Evolutionary conservation across 2,329 filamentous ascomycete species (phyloP), one percentile per base, ranked within the genome.

Genomic region (Fusarium cicatricum): DNA sequence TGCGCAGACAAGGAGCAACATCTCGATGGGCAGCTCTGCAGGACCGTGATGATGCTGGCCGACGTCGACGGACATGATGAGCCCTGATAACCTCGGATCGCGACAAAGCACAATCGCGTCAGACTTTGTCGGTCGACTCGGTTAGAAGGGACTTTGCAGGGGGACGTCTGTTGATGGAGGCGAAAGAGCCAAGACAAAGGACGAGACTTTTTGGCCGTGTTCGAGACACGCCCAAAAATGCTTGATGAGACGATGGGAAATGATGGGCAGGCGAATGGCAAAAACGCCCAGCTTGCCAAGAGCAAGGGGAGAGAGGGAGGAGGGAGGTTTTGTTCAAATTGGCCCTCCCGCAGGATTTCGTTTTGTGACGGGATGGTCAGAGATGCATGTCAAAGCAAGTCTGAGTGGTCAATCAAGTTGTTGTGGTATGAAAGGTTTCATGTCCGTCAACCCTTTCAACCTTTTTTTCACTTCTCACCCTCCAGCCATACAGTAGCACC

Each of bases 231-330:
- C 60, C 59, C 45, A 58, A 34, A 15, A 49, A 32, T 11, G 36
- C 15, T 36, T 39, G 50, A 33, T 32, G 41, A 52, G 17, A 11
- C 31, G 21, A 44, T 15, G 17, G 2, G 37, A 26, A 39, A 16
- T 38, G 44, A 21, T 29, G 36, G 17, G 36, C 34, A 49, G 28
- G 45, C 28, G 12, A 28, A 50, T 34, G 49, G 59, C 45, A 31
- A 63, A 55, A 63, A 56, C 16, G 59, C 59, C 59, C 42, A 63
- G 50, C 11, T 31, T 31, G 60, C 60, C 60, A 64, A 63, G 60
- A 47, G 7, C 28, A 43, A 34, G 16, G 36, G 4, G 9, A 28
- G 31, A 38, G 17, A 31, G 21, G 33, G 46, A 33, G 38, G 17
- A 8, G 17, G 45, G 34, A 46, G 39, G 60, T 32, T 44, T 21